A percentile compares a stretch with the other conserved stretches of the same genome.
phyloP scores from a whole-genome alignment of 192 early-diverging fungal species.

The Mortierella claussenii region DNA sequence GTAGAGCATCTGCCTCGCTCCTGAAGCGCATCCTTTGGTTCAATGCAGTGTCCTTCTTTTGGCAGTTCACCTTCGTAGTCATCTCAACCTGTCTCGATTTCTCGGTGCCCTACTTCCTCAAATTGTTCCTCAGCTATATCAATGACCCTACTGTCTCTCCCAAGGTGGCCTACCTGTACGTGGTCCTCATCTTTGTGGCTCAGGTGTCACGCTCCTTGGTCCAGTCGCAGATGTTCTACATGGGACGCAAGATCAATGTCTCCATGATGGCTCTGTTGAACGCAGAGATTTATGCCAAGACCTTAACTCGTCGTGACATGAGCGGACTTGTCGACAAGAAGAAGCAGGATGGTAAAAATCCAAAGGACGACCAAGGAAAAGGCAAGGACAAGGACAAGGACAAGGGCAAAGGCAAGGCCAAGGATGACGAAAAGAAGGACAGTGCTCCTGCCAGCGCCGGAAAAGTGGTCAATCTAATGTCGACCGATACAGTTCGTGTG shows the following conservation, averaged over 20 bases:
- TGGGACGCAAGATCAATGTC: slow-evolving; percentile 62
- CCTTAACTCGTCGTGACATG: slow-evolving; percentile 63
- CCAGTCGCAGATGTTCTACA: slow-evolving; percentile 56
- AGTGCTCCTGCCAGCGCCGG: slow-evolving; percentile 61
- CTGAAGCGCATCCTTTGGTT: slow-evolving; percentile 42
- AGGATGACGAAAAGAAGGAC: slow-evolving; percentile 47
- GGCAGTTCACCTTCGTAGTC: slow-evolving; percentile 69
- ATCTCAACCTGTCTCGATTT: slow-evolving; percentile 65
- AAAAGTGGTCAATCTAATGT: slow-evolving; percentile 80
- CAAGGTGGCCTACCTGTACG: slow-evolving; percentile 44
- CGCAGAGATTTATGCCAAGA: slow-evolving; percentile 74
- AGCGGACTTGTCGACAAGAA: slow-evolving; percentile 53
- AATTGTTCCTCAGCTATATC: slow-evolving; percentile 64
- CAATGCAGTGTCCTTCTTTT: slow-evolving; percentile 55
- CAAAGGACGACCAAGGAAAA: slow-evolving; percentile 3
- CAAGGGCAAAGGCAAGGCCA: slow-evolving; percentile 16
- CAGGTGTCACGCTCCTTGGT: slow-evolving; percentile 43
- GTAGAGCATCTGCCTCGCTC: slow-evolving; percentile 24
- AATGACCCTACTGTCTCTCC: slow-evolving; percentile 61
- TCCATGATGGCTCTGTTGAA: slow-evolving; percentile 62
- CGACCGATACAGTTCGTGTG: slow-evolving; percentile 75
- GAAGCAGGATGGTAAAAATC: slow-evolving; percentile 9
- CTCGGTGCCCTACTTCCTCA: slow-evolving; percentile 65
- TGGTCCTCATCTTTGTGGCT: slow-evolving; percentile 54
- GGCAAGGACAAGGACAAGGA: slow-evolving; percentile 3